Base-by-base conservation (phyloP, 345 rosid species). In the Citrus inodora region DNA sequence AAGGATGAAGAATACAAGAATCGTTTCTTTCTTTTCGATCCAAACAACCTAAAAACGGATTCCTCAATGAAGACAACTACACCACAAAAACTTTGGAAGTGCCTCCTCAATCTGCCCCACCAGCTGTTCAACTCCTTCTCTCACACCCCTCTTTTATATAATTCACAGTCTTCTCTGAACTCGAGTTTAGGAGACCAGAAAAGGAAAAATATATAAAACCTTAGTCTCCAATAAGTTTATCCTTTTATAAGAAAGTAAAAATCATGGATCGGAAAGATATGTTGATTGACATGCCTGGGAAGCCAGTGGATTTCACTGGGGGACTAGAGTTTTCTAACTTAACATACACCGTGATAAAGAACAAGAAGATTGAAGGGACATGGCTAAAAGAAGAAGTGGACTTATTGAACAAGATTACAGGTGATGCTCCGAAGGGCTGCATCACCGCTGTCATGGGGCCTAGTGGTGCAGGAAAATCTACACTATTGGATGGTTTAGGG, bases 371-470 rank as follows among this genome's bases (percentile, higher is more conserved):
- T 7, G 93, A 88, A 4, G 90, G 88, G 75, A 85, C 86, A 70
- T 68, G 78, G 93, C 7, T 82, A 72, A 89, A 64, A 11, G 82
- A 82, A 51, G 88, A 89, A 6, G 90, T 85, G 33, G 89, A 91
- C 77, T 77, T 91, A 71, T 74, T 91, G 78, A 76, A 87, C 37
- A 80, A 48, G 79, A 91, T 91, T 51, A 88, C 92, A 3, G 95
- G 95, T 11, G 84, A 87, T 35, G 92, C 92, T 9, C 93, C 95
- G 0, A 89, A 89, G 79, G 92, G 95, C 2, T 88, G 89, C 80
- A 68, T 91, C 78, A 91, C 90, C 5, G 95, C 93, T 0, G 92
- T 91, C 56, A 89, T 91, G 93, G 95, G 93, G 68, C 92, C 92
- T 1, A 91, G 95, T 42, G 95, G 93, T 33, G 93, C 95, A 0